Percentiles rank a stretch among this genome's conserved stretches.
Evolutionary conservation across 345 rosid genomes (phyloP).

Genomic region (Aquilaria sinensis): DNA sequence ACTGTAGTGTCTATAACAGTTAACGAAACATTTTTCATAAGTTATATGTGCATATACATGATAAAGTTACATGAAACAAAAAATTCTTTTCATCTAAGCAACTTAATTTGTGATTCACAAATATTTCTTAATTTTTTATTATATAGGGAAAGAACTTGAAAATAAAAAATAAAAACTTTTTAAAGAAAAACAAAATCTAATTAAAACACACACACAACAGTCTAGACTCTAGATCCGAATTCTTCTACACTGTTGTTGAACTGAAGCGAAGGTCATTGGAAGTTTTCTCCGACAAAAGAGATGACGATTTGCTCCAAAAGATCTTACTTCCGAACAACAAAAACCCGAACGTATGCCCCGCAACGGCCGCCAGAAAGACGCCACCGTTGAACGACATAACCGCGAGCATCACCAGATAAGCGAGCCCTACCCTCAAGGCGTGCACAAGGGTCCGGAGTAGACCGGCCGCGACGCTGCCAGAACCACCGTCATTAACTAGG

Average conservation of each 20-base stretch:
- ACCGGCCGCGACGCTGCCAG: constrained; percentile 31
- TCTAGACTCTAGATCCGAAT: too few species aligned
- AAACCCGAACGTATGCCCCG: constrained; percentile 64
- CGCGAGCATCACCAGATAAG: constrained; percentile 71
- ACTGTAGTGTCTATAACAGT: too few species aligned
- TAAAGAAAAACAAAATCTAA: too few species aligned
- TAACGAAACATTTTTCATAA: too few species aligned
- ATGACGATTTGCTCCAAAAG: constrained; percentile 22
- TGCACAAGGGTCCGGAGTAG: constrained; percentile 43
- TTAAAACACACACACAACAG: too few species aligned
- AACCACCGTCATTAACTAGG: constrained; percentile 15
- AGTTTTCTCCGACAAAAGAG: constrained; percentile 18
- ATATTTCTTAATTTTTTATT: too few species aligned
- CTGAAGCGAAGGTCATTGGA: constrained; percentile 32
- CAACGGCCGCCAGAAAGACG: constrained; percentile 59
- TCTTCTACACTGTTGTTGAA: neutral
- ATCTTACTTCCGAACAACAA: constrained; percentile 49
- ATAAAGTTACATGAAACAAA: too few species aligned
- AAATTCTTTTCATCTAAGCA: too few species aligned
- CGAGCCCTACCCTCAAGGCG: constrained; percentile 44
- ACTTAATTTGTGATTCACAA: too few species aligned
- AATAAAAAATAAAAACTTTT: too few species aligned
- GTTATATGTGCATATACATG: too few species aligned
- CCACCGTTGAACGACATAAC: constrained; percentile 89
- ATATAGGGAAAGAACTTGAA: too few species aligned